phyloP scores from a whole-genome alignment of 345 rosid species.

The Eucalyptus tenuipes region DNA sequence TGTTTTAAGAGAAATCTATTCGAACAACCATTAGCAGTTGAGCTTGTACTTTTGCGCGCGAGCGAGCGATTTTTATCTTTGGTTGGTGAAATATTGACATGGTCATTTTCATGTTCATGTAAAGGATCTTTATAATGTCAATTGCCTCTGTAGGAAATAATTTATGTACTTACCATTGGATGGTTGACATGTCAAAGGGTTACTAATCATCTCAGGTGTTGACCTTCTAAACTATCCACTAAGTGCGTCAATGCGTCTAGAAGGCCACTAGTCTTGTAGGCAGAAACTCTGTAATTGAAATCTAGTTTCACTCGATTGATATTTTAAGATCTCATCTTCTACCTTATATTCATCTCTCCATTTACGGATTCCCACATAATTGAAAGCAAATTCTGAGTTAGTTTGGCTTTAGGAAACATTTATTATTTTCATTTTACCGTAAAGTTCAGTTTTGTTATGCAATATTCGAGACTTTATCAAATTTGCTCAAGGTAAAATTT shows the following conservation, averaged over 20 bases:
- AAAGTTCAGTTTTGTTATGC: no score
- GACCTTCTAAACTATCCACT: neutral
- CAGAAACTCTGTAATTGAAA: neutral
- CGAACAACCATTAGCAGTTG: neutral
- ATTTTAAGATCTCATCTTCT: neutral
- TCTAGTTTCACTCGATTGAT: neutral
- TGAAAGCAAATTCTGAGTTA: neutral
- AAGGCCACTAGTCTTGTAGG: no score
- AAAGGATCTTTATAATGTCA: neutral
- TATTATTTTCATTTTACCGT: neutral
- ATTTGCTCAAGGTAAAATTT: no score
- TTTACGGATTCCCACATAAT: neutral
- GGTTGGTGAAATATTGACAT: neutral
- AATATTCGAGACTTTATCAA: no score
- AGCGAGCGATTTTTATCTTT: no score
- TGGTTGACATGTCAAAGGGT: neutral
- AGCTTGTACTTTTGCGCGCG: neutral
- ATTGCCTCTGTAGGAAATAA: neutral
- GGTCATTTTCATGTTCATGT: neutral
- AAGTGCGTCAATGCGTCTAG: neutral
- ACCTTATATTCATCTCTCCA: neutral
- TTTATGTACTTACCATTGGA: neutral
- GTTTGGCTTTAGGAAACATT: neutral
- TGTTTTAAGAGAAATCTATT: neutral
- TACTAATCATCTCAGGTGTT: neutral